Percentiles rank a stretch among this genome's conserved stretches.
Conservation (phyloP, 1,284 basidiomycete genomes). For the Apiotrichum gamsii region DNA sequence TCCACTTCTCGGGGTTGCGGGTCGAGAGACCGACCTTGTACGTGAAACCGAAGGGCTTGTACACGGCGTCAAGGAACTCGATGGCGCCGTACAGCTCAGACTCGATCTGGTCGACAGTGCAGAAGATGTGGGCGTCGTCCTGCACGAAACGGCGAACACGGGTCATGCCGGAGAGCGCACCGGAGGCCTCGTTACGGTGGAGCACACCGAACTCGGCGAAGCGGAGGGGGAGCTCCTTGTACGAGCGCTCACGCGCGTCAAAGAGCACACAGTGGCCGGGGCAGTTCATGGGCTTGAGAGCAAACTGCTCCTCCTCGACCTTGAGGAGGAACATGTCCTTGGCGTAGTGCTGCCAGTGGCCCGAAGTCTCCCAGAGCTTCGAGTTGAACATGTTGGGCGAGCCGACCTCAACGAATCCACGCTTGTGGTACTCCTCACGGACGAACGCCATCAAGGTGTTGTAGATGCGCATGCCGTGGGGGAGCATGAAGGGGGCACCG, state of each 20-base stretch:
- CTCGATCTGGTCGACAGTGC: constrained; percentile 87
- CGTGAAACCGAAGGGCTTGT: constrained; percentile 95
- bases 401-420: constrained; percentile 63
- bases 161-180: constrained; percentile 87
- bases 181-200: constrained; percentile 94
- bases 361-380: constrained; percentile 97
- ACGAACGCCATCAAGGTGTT: constrained; percentile 88
- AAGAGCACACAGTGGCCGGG: constrained; percentile 97
- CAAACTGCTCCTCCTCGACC: constrained; percentile 93
- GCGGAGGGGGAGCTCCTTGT: constrained; percentile 91
- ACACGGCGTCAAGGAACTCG: constrained; percentile 90
- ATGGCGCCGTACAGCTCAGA: constrained; percentile 82
- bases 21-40: constrained; percentile 95
- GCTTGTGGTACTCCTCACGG: constrained; percentile 59
- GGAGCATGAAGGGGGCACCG: constrained; percentile 93
- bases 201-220: constrained; percentile 99
- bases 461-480: constrained; percentile 95
- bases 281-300: constrained; percentile 98
- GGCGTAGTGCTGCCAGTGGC: constrained; percentile 96
- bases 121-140: constrained; percentile 85
- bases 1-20: constrained; percentile 81
- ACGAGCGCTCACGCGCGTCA: constrained; percentile 86
- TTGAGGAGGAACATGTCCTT: constrained; percentile 96
- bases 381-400: constrained; percentile 97
- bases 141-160: constrained; percentile 93